Evolutionary conservation across 2,329 filamentous ascomycete genomes (phyloP).

Genomic region (Fusarium penzigii): DNA sequence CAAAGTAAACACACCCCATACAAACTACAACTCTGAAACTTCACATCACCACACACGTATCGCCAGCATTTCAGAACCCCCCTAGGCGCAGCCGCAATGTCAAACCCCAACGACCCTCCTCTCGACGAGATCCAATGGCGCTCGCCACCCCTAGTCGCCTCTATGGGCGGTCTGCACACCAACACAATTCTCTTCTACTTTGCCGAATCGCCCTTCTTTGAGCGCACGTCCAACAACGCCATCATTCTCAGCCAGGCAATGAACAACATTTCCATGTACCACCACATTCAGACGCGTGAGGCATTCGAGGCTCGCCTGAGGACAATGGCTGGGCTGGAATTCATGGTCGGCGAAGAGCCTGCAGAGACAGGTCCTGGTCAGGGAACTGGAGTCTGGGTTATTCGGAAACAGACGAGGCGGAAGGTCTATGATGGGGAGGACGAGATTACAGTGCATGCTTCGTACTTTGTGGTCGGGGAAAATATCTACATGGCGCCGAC

Average conservation of each 20-base stretch:
- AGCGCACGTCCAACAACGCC: conserved; percentile 67
- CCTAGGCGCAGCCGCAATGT: conserved; percentile 35
- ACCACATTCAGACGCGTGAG: conserved; percentile 60
- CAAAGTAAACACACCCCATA: conserved; percentile 9
- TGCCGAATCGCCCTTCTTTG: conserved; percentile 67
- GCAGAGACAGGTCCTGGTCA: conserved; percentile 64
- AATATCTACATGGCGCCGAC: conserved; percentile 68
- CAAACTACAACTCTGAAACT: background rate
- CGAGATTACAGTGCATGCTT: conserved; percentile 59
- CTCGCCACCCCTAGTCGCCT: conserved; percentile 48
- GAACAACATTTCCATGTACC: conserved; percentile 60
- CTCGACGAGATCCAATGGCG: conserved; percentile 71
- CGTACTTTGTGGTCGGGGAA: conserved; percentile 66
- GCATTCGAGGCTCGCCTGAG: conserved; percentile 63
- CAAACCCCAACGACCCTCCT: conserved; percentile 49
- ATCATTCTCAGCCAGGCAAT: conserved; percentile 62
- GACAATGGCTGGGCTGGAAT: conserved; percentile 68
- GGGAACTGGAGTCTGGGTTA: conserved; percentile 69
- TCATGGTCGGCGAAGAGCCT: conserved; percentile 65
- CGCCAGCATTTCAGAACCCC: background rate
- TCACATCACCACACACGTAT: background rate
- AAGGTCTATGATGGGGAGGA: conserved; percentile 58
- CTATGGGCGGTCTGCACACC: conserved; percentile 61
- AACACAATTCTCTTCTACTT: conserved; percentile 70
- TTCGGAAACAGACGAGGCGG: conserved; percentile 66